phyloP scores from a whole-genome alignment of 1,284 basidiomycete species.

The Porogramme epimiltina region DNA sequence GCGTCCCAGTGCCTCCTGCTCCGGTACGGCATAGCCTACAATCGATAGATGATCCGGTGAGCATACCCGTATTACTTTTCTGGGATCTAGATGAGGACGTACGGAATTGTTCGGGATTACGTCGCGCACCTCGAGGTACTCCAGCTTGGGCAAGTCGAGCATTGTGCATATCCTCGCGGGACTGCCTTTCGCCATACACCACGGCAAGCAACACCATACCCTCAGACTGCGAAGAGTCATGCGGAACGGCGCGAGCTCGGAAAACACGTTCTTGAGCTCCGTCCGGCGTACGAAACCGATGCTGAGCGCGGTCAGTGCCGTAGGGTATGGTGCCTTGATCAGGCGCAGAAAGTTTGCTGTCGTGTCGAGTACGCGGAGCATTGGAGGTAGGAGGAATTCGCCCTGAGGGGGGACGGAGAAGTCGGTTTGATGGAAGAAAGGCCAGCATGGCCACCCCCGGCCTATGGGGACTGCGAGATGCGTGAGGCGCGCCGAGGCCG shows the following conservation, averaged over 20 bases:
- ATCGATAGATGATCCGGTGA: too few relatives aligned
- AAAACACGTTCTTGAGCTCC: neutral
- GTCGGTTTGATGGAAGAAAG: too few relatives aligned
- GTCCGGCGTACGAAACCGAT: neutral
- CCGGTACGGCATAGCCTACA: too few relatives aligned
- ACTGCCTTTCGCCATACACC: neutral
- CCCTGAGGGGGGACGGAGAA: too few relatives aligned
- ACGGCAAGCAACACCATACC: neutral
- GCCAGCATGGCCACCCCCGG: too few relatives aligned
- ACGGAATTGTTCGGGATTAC: too few relatives aligned
- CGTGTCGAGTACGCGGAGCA: neutral
- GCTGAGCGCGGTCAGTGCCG: neutral
- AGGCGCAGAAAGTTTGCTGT: neutral
- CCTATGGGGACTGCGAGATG: too few relatives aligned
- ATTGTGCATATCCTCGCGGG: neutral
- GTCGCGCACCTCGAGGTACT: constrained; percentile 3
- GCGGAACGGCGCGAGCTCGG: neutral
- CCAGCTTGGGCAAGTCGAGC: neutral
- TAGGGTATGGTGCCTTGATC: neutral
- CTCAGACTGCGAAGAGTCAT: neutral
- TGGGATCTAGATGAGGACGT: too few relatives aligned
- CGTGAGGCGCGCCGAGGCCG: too few relatives aligned
- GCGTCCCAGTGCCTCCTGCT: too few relatives aligned
- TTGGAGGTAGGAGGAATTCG: neutral
- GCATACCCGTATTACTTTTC: too few relatives aligned